Evolutionary conservation across 805 yeast genomes (phyloP), one percentile per base, ranked within the genome.

Genomic region (Wickerhamiella galacta): DNA sequence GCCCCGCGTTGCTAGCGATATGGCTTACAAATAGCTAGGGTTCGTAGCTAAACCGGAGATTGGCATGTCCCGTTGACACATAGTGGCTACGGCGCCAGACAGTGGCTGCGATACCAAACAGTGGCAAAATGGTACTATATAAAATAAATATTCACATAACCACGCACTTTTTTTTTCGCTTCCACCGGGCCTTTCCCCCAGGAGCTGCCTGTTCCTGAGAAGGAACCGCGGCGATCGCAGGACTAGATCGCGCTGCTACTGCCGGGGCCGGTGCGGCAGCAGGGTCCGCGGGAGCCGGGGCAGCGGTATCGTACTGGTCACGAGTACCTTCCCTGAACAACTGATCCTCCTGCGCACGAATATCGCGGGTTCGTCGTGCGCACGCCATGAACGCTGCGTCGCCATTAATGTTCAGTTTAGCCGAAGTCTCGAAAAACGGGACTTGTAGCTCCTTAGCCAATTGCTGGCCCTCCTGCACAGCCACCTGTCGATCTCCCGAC

Each of bases 361-460:
- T 78, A 66, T 16, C 93, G 72, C 61, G 78, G 83, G 57, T 81
- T 60, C 52, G 73, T 72, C 40, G 76, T 72, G 57, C 60, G 17
- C 55, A 48, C 20, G 71, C 74, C 49, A 68, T 72, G 51, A 81
- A 81, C 2, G 90, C 80, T 42, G 68, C 74, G 51, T 81, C 93
- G 29, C 85, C 93, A 48, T 90, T 85, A 45, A 78, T 70, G 44
- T 90, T 77, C 45, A 79, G 81, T 56, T 87, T 90, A 20, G 98
- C 98, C 22, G 90, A 75, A 2, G 96, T 82, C 58, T 90, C 98
- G 48, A 81, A 70, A 51, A 87, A 90, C 8, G 54, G 49, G n/a
- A 49, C 40, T 23, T 76, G 81, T 35, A 81, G 61, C 32, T 65
- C 65, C 43, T 72, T 66, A 20, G 87, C 76, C 44, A 78, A 68